Base-by-base conservation (phyloP, 2,329 filamentous ascomycete species). In the Pestalotiopsis sp. region DNA sequence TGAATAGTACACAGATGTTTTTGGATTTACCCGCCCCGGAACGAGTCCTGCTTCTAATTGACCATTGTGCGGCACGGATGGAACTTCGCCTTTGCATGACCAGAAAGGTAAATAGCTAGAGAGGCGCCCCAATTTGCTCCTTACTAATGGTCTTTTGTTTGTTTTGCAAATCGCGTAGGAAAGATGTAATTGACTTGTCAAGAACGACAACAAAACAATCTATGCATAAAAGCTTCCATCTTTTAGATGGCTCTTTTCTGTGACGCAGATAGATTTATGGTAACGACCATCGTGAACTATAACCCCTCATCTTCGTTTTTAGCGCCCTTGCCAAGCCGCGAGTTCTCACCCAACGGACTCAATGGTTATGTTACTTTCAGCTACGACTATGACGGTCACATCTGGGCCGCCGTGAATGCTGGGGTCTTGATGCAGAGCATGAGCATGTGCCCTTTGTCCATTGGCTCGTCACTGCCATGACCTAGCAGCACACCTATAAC, bases 361-460 rank as follows among this genome's bases (percentile, higher is more conserved):
- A 17, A 52, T 9, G 17, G 45, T 52, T 52, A 52, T 52, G 45
- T 52, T 52, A 23, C 45, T 52, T 36, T 52, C 45, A 52, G 45
- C 45, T 52, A 52, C 45, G 45, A 52, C 20, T 6, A 52, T 52
- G 45, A 52, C 45, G 14, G n/a, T 52, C 45, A 52, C 45, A 52
- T n/a, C 17, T n/a, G 45, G 14, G 17, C 7, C 13, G 13, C 45
- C 45, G 45, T 52, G 9, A 9, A n/a, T 52, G 45, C 45, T n/a
- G n/a, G 45, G 45, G 17, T 52, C 7, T 20, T 52, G n/a, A 61
- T 61, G 57, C 65, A 66, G 11, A 17, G 20, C 38, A 49, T 49
- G 58, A 52, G 66, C 66, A 60, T 66, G 65, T 67, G 58, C 66
- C 66, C 66, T 49, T n/a, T n/a, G 56, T 52, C 49, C 14, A 56